A percentile compares a stretch with the other conserved stretches of the same genome.
These are phyloP conservation scores for Zanthoxylum bungeanum DNA, from an alignment of 345 rosid genomes.

Conservation along the genomic window DNA sequence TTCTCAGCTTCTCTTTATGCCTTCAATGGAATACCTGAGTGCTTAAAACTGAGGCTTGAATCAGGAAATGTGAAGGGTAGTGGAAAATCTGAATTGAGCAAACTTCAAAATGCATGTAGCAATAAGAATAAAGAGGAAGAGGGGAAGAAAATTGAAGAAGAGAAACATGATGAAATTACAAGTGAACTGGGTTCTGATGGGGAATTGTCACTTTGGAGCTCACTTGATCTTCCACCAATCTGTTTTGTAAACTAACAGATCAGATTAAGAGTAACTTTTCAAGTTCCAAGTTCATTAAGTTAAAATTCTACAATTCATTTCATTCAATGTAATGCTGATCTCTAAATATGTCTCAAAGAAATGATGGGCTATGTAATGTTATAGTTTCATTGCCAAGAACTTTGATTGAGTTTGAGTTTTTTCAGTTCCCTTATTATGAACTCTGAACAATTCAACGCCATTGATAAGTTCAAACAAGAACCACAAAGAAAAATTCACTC, in stretches of 20 bases:
- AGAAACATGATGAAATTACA: slow-evolving; percentile 20
- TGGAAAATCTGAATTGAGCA: slow-evolving; percentile 26
- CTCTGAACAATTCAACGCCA: too few species aligned
- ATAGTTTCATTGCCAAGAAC: not conserved
- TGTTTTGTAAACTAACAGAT: slow-evolving; percentile 46
- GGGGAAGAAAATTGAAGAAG: slow-evolving; percentile 17
- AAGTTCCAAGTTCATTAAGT: not conserved
- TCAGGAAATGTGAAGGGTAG: slow-evolving; percentile 21
- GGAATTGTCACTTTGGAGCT: slow-evolving; percentile 54
- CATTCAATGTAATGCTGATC: slow-evolving; percentile 8
- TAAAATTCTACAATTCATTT: not conserved
- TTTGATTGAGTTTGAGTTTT: not conserved
- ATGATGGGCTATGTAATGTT: not conserved
- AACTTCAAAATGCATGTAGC: slow-evolving; percentile 37
- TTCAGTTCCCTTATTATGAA: too few species aligned
- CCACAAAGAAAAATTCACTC: too few species aligned
- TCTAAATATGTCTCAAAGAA: not conserved
- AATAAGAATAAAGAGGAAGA: slow-evolving; percentile 26
- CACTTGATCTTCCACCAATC: slow-evolving; percentile 64
- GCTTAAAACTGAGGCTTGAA: slow-evolving; percentile 42
- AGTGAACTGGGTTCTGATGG: slow-evolving; percentile 26
- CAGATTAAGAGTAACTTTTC: not conserved
- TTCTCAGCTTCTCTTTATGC: slow-evolving; percentile 65
- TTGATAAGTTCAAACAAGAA: too few species aligned
- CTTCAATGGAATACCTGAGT: slow-evolving; percentile 56